Evolutionary conservation across 176 grass and related monocot species (phyloP), one percentile per base, ranked within the genome.

Genomic region (Areca catechu): DNA sequence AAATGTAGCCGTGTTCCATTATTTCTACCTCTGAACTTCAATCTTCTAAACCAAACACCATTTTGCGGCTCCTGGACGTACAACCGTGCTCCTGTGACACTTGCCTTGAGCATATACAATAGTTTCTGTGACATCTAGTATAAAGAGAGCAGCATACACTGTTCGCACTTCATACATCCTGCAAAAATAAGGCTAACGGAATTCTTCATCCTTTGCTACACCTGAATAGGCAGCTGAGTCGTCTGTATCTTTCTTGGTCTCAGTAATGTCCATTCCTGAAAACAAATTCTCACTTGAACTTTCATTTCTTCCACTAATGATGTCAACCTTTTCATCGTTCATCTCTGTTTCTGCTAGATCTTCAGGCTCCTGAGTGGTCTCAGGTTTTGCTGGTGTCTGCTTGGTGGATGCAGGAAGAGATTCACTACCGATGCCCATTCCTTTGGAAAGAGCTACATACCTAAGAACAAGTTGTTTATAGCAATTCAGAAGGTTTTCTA

Each of bases 401-500:
- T 21, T 52, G 17, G 17, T 77, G 47, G 67, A 63, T 54, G 51
- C 50, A 63, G 22, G 22, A 61, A 55, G 49, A 22, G 68, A 77
- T 77, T 74, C 80, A 65, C 51, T 63, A 62, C 15, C 71, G 12
- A 72, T 47, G 57, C 70, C 81, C 70, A 83, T 76, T 49, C 84
- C 87, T 80, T 89, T 83, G 14, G 87, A 85, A 77, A 92, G 84
- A 61, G 84, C 74, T 29, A 85, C 73, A 49, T 92, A 89, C 66
- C 69, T 66, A 47, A 92, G 78, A 24, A 92, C 76, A 19, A 98
- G 70, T 55, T 87, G 81, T 79, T 98, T 98, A 67, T 98, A 98
- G 60, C 78, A 88, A 77, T 84, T 88, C 18, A 98, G 70, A 61
- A 98, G 87, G 81, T 68, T 82, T 48, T 92, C 81, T 63, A 92